Evolutionary conservation across 257 asterid species (phyloP).

Genomic region (Penstemon newberryi): DNA sequence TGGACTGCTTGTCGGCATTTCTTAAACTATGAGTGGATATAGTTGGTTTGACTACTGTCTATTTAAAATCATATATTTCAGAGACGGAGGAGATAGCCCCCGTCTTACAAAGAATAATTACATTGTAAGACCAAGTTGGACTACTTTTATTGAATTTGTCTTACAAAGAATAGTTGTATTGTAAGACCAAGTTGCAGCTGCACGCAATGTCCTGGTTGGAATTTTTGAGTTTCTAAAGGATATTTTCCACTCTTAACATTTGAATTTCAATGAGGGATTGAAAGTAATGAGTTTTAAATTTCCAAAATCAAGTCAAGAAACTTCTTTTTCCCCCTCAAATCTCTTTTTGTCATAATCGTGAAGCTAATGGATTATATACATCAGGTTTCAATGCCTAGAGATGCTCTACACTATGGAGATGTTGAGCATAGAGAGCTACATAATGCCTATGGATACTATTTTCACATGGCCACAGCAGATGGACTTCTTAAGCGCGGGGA

Average conservation of each 20-base stretch:
- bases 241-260: background rate
- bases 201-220: too few species aligned
- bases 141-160: too few species aligned
- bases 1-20: too few species aligned
- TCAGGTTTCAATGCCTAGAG: constrained; percentile 95
- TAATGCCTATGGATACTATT: constrained; percentile 93
- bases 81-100: too few species aligned
- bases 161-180: too few species aligned
- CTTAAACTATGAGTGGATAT: too few species aligned
- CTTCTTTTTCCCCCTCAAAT: background rate
- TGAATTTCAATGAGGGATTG: background rate
- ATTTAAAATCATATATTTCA: too few species aligned
- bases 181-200: too few species aligned
- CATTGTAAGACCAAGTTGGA: too few species aligned
- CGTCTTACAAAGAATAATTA: too few species aligned
- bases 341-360: background rate
- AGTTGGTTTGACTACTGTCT: too few species aligned
- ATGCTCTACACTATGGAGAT: constrained; percentile 84
- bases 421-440: constrained; percentile 93
- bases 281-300: background rate
- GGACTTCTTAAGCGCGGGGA: constrained; percentile 86
- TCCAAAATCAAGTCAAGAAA: background rate
- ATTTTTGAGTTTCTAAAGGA: too few species aligned
- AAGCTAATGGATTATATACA: background rate
- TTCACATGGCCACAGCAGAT: constrained; percentile 93